Base-by-base conservation (phyloP, 106 monocot genomes). In the Vanilla planifolia region DNA sequence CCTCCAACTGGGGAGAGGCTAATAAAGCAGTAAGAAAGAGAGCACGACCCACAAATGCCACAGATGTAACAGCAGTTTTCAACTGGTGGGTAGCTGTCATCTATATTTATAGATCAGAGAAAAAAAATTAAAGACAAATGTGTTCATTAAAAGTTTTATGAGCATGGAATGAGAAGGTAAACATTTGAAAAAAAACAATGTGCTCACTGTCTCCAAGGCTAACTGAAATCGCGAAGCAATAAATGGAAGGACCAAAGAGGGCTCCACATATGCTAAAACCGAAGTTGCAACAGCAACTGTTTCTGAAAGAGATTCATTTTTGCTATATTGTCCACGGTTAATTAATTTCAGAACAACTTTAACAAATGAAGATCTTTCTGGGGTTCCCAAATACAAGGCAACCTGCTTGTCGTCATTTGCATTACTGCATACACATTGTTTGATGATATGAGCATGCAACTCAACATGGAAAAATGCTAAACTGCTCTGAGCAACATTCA, bases 251-350 rank as follows among this genome's bases (percentile, higher is more conserved):
- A 98, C 79, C 67, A 98, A 64, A 39, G 82, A 75, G 14, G 98
- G 98, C 58, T 98, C 98, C 36, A 98, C 73, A 79, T 98, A 98
- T 52, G 98, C 79, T 67, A 98, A 73, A 57, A 92, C 60, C 35
- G 98, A 98, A 64, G 87, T 85, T 60, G 84, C 77, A 77, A 75
- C 67, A 61, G 98, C 81, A 70, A 98, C 92, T 9, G 98, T 85
- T 75, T 92, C 85, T 64, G 92, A 81, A 70, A 98, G 88, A 80
- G 79, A 67, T 50, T 84, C 77, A 57, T 79, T 88, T 84, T 98
- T 98, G 81, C 98, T 98, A 70, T 98, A 98, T 63, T 92, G 98
- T 60, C 98, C 98, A 59, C 92, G 98, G 67, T 88, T 85, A 74
- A 98, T 82, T 65, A 98, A 73, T 73, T 82, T 98, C 60, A 98